Evolutionary conservation across 495 filamentous ascomycete species (phyloP).

Genomic region (Oidiodendron maius): DNA sequence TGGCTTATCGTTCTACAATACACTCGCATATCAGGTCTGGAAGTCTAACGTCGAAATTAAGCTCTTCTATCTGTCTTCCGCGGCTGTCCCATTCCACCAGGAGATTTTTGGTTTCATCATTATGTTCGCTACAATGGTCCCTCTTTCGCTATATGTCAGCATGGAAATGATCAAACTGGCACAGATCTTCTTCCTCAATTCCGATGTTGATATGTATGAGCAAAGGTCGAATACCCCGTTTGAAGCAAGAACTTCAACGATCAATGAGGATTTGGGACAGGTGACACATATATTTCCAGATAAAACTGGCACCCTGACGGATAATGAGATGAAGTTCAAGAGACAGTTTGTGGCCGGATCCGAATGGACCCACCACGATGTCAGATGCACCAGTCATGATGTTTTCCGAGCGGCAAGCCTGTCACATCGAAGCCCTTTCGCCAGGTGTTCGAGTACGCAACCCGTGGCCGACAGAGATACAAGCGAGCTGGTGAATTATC

Average conservation of each 20-base stretch:
- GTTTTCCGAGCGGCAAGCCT: no score
- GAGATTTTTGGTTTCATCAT: constrained; percentile 87
- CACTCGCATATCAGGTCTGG: constrained; percentile 81
- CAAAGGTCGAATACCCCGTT: constrained; percentile 77
- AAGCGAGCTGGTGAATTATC: constrained; percentile 68
- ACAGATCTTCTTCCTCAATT: constrained; percentile 71
- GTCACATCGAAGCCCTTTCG: no score
- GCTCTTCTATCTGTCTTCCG: constrained; percentile 63
- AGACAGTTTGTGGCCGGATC: constrained; percentile 83
- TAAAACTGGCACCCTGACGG: constrained; percentile 63
- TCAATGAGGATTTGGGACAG: constrained; percentile 86
- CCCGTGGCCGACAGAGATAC: constrained; percentile 62
- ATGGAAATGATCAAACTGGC: constrained; percentile 92
- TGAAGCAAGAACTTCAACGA: constrained; percentile 86
- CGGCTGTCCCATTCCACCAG: constrained; percentile 50
- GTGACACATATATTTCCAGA: constrained; percentile 70
- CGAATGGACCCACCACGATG: constrained; percentile 84
- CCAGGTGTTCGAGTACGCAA: no score
- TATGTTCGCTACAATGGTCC: constrained; percentile 91
- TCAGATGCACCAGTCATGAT: no score
- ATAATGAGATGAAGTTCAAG: constrained; percentile 81
- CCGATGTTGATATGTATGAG: constrained; percentile 91
- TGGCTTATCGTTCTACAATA: constrained; percentile 74
- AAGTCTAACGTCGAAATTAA: constrained; percentile 52
- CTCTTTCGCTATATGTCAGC: constrained; percentile 89